Percentiles rank a stretch among this genome's conserved stretches.
Evolutionary conservation across 495 filamentous ascomycete genomes (phyloP).

Genomic region (Aspergillus kassunensis): DNA sequence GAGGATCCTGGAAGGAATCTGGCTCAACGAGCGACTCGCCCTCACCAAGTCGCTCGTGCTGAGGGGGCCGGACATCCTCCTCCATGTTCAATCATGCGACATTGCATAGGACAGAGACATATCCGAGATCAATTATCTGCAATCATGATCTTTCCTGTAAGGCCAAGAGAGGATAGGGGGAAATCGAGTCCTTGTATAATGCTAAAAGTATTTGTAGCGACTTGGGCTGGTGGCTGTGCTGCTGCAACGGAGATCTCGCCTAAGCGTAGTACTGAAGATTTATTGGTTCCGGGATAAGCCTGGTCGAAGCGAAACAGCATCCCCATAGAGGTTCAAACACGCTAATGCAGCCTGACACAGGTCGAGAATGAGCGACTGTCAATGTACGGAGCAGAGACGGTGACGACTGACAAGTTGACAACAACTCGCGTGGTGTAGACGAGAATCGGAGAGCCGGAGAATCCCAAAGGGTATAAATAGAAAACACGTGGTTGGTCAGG

Average conservation of each 20-base stretch:
- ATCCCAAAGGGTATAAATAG: conserved; percentile 17
- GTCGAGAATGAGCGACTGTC: neutral
- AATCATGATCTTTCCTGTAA: conserved; percentile 11
- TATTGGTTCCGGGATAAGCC: conserved; percentile 8
- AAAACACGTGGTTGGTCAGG: conserved; percentile 19
- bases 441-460: neutral
- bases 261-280: neutral
- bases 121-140: conserved; percentile 15
- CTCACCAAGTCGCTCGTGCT: conserved; percentile 14
- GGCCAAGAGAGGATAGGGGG: conserved; percentile 1
- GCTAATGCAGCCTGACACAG: conserved; percentile 1
- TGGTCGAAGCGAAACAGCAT: neutral
- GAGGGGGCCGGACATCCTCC: conserved; percentile 21
- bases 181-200: neutral
- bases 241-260: conserved; percentile 18
- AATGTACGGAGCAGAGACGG: neutral
- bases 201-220: conserved; percentile 1
- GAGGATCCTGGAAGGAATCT: conserved; percentile 7
- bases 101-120: conserved; percentile 17
- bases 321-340: conserved; percentile 5
- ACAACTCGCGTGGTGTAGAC: neutral
- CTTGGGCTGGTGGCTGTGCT: conserved; percentile 21
- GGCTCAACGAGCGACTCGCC: conserved; percentile 11
- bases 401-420: neutral
- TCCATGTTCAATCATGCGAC: conserved; percentile 26